Evolutionary conservation across 2,329 filamentous ascomycete species (phyloP).

Genomic region (Onygenales sp.): DNA sequence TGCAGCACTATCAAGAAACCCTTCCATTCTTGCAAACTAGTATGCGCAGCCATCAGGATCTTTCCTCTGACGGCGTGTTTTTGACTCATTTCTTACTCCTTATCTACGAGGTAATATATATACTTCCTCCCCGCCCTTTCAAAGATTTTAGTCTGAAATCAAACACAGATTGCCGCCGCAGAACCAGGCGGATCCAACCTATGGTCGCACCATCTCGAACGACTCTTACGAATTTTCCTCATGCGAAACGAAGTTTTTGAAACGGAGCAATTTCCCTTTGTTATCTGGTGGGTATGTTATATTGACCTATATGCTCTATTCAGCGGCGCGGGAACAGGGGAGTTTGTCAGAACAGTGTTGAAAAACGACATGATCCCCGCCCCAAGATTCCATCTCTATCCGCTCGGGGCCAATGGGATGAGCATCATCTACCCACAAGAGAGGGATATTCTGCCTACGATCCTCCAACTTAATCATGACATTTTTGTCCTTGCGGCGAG

Average conservation of each 20-base stretch:
- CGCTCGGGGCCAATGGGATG: constrained; percentile 21
- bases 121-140: not conserved
- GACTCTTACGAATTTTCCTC: constrained; percentile 40
- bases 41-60: constrained; percentile 38
- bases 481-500: constrained; percentile 36
- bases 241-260: constrained; percentile 38
- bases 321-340: constrained; percentile 42
- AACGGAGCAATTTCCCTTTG: constrained; percentile 39
- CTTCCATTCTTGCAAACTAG: constrained; percentile 39
- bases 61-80: constrained; percentile 48
- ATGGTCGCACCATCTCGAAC: constrained; percentile 47
- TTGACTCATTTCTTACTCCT: constrained; percentile 49
- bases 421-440: constrained; percentile 30
- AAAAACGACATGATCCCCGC: constrained; percentile 40
- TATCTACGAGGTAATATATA: constrained; percentile 42
- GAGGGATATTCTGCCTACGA: constrained; percentile 26
- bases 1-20: constrained; percentile 47
- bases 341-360: constrained; percentile 40
- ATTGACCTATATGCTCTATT: constrained; percentile 49
- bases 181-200: constrained; percentile 39
- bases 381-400: constrained; percentile 27
- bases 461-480: constrained; percentile 38
- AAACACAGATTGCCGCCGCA: constrained; percentile 34
- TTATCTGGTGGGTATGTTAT: constrained; percentile 45
- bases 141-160: not conserved